A percentile compares a stretch with the other conserved stretches of the same genome.
These are phyloP conservation scores for Calamus simplicifolius DNA, from an alignment of 176 grass and related monocot genomes.

Conservation along the genomic window DNA sequence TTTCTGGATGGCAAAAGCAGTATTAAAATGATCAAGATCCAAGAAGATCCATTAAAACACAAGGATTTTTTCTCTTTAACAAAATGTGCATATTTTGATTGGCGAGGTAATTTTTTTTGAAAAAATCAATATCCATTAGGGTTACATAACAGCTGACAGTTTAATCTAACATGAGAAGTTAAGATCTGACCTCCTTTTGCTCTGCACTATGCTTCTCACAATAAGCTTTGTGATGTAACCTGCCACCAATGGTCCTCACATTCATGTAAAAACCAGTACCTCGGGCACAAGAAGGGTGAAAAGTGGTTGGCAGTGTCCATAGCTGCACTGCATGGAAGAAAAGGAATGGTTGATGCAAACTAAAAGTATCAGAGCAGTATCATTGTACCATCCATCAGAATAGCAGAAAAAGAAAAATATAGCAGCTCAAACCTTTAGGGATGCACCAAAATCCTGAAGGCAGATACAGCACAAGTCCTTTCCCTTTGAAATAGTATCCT, in stretches of 20 bases:
- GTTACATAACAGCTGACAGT: too few relatives aligned
- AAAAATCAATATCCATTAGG: too few relatives aligned
- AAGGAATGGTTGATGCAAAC: slow-evolving; percentile 20
- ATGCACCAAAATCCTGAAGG: slow-evolving; percentile 44
- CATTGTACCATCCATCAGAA: slow-evolving; percentile 4
- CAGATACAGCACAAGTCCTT: slow-evolving; percentile 81
- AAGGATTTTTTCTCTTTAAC: too few relatives aligned
- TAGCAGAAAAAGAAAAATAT: slow-evolving; percentile 11
- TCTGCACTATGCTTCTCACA: slow-evolving; percentile 67
- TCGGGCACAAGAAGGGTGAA: slow-evolving; percentile 89
- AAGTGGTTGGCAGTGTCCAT: slow-evolving; percentile 57
- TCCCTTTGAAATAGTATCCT: slow-evolving; percentile 62
- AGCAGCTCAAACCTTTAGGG: slow-evolving; percentile 47
- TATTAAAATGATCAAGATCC: too few relatives aligned
- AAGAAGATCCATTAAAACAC: too few relatives aligned
- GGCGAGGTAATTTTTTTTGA: too few relatives aligned
- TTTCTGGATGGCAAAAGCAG: too few relatives aligned
- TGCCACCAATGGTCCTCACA: slow-evolving; percentile 44
- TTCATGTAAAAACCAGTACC: slow-evolving; percentile 92
- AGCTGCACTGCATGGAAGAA: slow-evolving; percentile 66
- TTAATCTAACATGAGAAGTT: too few relatives aligned
- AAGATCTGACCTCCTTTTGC: slow-evolving; percentile 58
- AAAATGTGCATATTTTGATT: too few relatives aligned
- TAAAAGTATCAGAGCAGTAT: too few relatives aligned
- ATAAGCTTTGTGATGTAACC: slow-evolving; percentile 67